Evolutionary conservation across 192 early-diverging fungal genomes (phyloP), one percentile per base, ranked within the genome.

Genomic region (Entrophospora sp.): DNA sequence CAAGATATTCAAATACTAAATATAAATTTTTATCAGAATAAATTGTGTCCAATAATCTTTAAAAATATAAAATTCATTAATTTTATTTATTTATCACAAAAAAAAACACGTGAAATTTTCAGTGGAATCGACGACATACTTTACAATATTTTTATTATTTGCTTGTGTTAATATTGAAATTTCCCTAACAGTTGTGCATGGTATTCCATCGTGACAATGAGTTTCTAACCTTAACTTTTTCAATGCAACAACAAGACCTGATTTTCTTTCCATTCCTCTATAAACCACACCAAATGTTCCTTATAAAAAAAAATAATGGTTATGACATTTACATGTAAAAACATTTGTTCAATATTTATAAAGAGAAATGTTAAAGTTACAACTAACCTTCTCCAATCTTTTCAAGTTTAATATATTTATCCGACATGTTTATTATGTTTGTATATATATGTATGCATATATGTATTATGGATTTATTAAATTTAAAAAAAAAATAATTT

Each of bases 1-100:
- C 96, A 57, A 94, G 72, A 67, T 87, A 99, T 72, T 99, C 97
- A 76, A 99, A 96, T 2, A 98, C 92, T 25, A 99, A 76, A 70
- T 91, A 96, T 14, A 99, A 83, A 68, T 91, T 91, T 22, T 80
- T 79, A 28, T 95, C 93, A 38, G 83, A 83, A 72, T 95, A 85
- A 45, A 95, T 87, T 49, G 95, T 89, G 69, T 98, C 96, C 25
- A 91, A 48, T 46, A 99, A 75, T 55, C 94, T 94, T 64, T 5
- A 25, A 3, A 53, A 4, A 9, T 49, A 3, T 30, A 30, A 4
- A 48, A 35, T 31, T 1, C 3, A 5, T 9, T 2, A 38, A 28
- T 51, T 36, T 31, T 16, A 36, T 5, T 25, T 14, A 51, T 34
- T 46, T 13, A 46, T 46, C 16, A 22, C 8, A 18, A 32, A n/a